Evolutionary conservation across 768 basidiomycete genomes (phyloP).

Genomic region (Dioszegia hungarica): DNA sequence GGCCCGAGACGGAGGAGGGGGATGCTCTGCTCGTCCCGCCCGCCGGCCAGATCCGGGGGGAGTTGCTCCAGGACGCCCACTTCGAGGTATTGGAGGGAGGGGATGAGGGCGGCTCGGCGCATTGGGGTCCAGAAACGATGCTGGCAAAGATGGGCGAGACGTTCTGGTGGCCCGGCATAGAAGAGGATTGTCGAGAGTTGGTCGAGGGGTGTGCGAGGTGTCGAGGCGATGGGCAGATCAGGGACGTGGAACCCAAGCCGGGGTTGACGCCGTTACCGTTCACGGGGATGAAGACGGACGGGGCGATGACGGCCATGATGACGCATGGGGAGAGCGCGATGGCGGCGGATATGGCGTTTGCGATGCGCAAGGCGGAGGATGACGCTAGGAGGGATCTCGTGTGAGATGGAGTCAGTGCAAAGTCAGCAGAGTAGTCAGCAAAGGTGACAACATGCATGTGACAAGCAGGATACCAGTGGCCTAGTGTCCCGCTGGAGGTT

Average conservation of each 20-base stretch:
- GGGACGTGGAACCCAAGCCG: conserved; percentile 1
- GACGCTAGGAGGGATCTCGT: conserved; percentile 13
- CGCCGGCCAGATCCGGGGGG: conserved; percentile 25
- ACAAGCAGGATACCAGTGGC: too few relatives aligned
- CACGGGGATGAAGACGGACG: conserved; percentile 12
- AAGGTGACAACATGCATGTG: too few relatives aligned
- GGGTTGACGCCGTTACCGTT: conserved; percentile 21
- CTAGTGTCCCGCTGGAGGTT: conserved; percentile 7
- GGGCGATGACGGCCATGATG: conserved; percentile 1
- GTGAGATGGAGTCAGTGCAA: too few relatives aligned
- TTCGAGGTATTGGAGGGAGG: neutral
- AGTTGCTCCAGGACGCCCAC: conserved; percentile 35
- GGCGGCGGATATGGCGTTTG: conserved; percentile 32
- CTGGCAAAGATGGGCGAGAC: conserved; percentile 13
- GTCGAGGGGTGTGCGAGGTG: conserved; percentile 22
- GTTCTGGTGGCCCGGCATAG: conserved; percentile 41
- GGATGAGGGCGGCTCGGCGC: conserved; percentile 7
- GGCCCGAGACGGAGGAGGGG: conserved; percentile 5
- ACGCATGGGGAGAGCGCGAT: conserved; percentile 21
- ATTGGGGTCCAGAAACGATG: conserved; percentile 22
- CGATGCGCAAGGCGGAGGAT: conserved; percentile 25
- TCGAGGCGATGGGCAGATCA: neutral
- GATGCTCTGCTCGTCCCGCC: conserved; percentile 36
- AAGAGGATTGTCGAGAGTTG: conserved; percentile 20
- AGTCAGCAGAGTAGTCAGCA: too few relatives aligned